phyloP scores from a whole-genome alignment of 441 rosid species.

The Manihot esculenta region DNA sequence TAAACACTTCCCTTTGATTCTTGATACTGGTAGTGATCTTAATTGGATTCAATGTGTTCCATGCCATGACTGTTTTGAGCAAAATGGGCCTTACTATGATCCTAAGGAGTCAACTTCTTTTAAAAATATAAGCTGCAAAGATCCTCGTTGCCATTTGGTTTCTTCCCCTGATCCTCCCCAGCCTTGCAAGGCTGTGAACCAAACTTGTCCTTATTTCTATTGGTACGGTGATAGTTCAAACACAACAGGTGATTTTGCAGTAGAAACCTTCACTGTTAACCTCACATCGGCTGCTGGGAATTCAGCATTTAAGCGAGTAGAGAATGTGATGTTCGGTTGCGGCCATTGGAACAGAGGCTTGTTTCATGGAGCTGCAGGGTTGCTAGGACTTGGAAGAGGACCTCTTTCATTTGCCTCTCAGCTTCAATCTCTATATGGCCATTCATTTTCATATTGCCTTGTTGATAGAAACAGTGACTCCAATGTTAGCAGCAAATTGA shows the following conservation, averaged over 20 bases:
- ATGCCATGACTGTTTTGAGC: conserved; percentile 74
- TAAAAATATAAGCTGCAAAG: conserved; percentile 60
- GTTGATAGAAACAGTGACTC: conserved; percentile 81
- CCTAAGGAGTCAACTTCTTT: conserved; percentile 57
- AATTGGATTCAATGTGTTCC: conserved; percentile 88
- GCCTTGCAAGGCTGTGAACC: conserved; percentile 61
- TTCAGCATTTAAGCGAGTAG: conserved; percentile 50
- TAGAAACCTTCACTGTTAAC: conserved; percentile 79
- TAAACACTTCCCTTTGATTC: conserved; percentile 81
- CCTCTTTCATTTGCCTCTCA: conserved; percentile 85
- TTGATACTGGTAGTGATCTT: conserved; percentile 91
- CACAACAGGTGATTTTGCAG: conserved; percentile 87
- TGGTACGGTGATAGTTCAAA: conserved; percentile 95
- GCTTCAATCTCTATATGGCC: conserved; percentile 77
- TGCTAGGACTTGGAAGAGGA: conserved; percentile 86
- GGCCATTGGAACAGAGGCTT: conserved; percentile 94
- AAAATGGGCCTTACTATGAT: conserved; percentile 61
- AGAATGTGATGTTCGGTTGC: conserved; percentile 85
- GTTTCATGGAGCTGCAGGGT: conserved; percentile 78
- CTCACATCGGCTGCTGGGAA: conserved; percentile 50
- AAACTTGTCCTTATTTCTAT: conserved; percentile 78
- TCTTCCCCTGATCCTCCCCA: conserved; percentile 67
- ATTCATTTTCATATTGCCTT: conserved; percentile 80
- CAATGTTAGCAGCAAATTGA: conserved; percentile 81
- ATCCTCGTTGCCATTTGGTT: conserved; percentile 63